Percentiles rank a stretch among this genome's conserved stretches.
phyloP scores from a whole-genome alignment of 1,284 basidiomycete species.

The Agaricales sp. region DNA sequence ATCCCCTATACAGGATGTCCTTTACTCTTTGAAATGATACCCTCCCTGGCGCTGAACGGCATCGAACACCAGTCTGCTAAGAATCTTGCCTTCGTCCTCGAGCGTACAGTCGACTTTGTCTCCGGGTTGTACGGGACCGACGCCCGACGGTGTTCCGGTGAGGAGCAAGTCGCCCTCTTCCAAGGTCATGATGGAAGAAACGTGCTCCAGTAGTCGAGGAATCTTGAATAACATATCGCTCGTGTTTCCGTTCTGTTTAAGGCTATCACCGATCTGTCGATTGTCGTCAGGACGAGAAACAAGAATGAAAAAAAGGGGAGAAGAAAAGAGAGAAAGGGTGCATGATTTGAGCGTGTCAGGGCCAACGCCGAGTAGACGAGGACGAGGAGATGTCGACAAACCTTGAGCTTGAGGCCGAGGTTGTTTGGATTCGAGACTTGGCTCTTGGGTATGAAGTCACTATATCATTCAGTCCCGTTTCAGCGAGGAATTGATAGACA shows the following conservation, averaged over 20 bases:
- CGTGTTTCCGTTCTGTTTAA: constrained; percentile 82
- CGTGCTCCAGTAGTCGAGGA: constrained; percentile 82
- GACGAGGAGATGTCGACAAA: constrained; percentile 13
- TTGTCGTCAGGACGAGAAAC: not conserved
- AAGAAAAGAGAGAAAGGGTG: not conserved
- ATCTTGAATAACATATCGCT: constrained; percentile 91
- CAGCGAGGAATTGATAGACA: constrained; percentile 3
- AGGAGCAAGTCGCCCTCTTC: constrained; percentile 90
- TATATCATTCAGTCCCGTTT: too few relatives aligned
- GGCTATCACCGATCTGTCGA: constrained; percentile 66
- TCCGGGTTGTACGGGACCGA: constrained; percentile 70
- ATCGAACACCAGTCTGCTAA: constrained; percentile 57
- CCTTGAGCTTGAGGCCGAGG: constrained; percentile 71
- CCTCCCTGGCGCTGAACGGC: constrained; percentile 64
- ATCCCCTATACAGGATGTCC: not conserved
- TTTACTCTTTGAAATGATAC: constrained; percentile 37
- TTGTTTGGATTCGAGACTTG: constrained; percentile 65
- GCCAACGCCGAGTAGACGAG: not conserved
- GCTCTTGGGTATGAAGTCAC: constrained; percentile 67
- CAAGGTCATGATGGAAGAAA: constrained; percentile 92
- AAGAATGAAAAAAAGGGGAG: constrained; percentile 1
- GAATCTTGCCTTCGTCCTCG: constrained; percentile 48
- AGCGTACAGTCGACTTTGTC: constrained; percentile 76
- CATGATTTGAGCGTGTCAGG: not conserved
- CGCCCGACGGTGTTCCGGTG: constrained; percentile 88